Conservation (phyloP, 2,329 filamentous ascomycete species). For the Fusarium subtropicale region DNA sequence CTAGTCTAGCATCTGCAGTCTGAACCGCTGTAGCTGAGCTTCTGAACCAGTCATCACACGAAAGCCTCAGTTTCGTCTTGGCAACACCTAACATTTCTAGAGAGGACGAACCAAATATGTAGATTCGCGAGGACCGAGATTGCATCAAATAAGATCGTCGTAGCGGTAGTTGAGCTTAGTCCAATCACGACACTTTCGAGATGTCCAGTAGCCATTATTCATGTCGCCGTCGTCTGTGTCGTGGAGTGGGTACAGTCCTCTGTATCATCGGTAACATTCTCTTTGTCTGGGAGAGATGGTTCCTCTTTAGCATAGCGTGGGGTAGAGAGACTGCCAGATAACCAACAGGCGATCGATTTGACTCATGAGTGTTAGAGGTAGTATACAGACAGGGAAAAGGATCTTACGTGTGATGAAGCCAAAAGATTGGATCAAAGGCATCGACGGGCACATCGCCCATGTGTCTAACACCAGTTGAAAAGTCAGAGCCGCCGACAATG, state of each 20-base stretch:
- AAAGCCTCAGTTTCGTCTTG: too few relatives aligned
- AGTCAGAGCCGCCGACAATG: background rate
- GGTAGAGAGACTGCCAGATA: background rate
- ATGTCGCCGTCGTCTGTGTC: background rate
- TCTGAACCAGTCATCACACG: too few relatives aligned
- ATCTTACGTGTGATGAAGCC: constrained; percentile 10
- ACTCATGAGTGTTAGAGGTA: background rate
- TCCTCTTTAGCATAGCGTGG: background rate
- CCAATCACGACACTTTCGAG: background rate
- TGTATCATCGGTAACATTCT: background rate
- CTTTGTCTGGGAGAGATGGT: background rate
- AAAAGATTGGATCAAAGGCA: constrained; percentile 9
- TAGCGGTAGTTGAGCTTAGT: background rate
- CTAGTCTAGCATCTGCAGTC: too few relatives aligned
- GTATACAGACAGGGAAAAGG: rapidly evolving
- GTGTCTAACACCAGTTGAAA: background rate
- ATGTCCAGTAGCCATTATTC: too few relatives aligned
- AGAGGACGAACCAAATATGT: too few relatives aligned
- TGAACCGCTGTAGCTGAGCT: too few relatives aligned
- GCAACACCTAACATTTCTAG: too few relatives aligned
- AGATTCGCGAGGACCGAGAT: too few relatives aligned
- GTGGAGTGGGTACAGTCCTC: background rate
- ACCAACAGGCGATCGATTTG: background rate
- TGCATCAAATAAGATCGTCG: background rate
- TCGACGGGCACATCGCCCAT: constrained; percentile 9